Evolutionary conservation across 371 early-diverging fungal genomes (phyloP), one percentile per base, ranked within the genome.

Genomic region (Encephalitozoon romaleae): DNA sequence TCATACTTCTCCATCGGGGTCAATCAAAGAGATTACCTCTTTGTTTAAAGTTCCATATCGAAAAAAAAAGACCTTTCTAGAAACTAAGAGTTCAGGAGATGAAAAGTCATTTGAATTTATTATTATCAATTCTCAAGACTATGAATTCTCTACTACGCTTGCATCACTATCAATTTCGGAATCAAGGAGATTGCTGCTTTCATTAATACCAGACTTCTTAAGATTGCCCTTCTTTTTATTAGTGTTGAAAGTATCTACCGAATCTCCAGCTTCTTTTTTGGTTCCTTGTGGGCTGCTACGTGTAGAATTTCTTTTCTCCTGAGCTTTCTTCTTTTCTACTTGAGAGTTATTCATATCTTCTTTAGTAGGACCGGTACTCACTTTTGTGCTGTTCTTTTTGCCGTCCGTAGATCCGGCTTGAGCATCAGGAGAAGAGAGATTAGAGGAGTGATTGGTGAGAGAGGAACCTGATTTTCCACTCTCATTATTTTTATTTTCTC

Each of bases 1-100:
- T 73, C 59, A 43, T 73, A 83, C 41, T 52, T 54, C 15, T 78
- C 77, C 74, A 81, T 73, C 54, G 54, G 71, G 52, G 52, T 43
- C 15, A 42, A 28, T 38, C 49, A 15, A 21, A 4, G 49, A 47
- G 8, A 2, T 3, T 59, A 18, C 21, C 63, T 59, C 63, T 34
- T 34, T 59, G 63, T 59, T 59, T 59, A 8, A 12, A 41, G 32
- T 12, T 18, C 15, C 21, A 21, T 9, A 18, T 21, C 41, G 21
- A 39, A 41, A n/a, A 5, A 3, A 8, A 39, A 41, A n/a, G 2
- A 3, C 63, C 12, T 18, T n/a, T 8, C 2, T 4, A 0, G 5
- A 34, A 26, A 39, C 4, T 26, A 41, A 39, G 28, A 2, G 1
- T 41, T 18, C 3, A n/a, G 21, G 8, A 59, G 18, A 21, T n/a